Base-by-base conservation (phyloP, 192 early-diverging fungal genomes). In the Podochytrium sp. region DNA sequence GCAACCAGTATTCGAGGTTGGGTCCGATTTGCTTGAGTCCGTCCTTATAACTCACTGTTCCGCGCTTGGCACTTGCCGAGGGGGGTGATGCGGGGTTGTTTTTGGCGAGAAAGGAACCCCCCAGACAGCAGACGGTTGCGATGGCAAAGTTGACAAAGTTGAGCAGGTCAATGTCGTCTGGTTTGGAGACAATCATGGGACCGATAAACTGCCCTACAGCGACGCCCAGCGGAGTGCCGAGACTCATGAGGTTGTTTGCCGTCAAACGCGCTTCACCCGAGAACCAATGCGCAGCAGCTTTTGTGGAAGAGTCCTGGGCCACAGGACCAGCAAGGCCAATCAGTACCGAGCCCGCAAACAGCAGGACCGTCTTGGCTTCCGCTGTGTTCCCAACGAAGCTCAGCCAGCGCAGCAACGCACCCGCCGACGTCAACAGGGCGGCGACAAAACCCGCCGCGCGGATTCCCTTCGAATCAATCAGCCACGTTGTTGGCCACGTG, bases 221-320 rank as follows among this genome's bases (percentile, higher is more conserved):
- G 16, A 7, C 52, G 0, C 52, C 52, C 7, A 70, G 6, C 14
- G 72, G 72, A 20, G 59, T 60, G 12, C 34, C 65, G 4, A 76
- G 37, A 18, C 37, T n/a, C 75, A 76, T 76, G 1, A 79, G 65
- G 14, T 73, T 51, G 35, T 79, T 79, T 42, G 78, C 78, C 25
- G 63, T 58, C 20, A 75, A 60, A 27, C 78, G 23, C 40, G 62
- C 73, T n/a, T 68, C 39, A 16, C 61, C 73, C 18, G 71, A 59
- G 51, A 79, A 79, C 78, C 78, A 79, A 16, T 47, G 30, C 33
- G 78, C 71, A 33, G 69, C 73, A 1, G 74, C 50, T 32, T 74
- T 79, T 27, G 78, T 75, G 0, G 65, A 39, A 0, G 65, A 68
- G 10, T 25, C 25, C 7, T 57, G n/a, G 32, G 14, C 51, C 34